phyloP scores from a whole-genome alignment of 2,329 filamentous ascomycete genomes.

The Venturia aucupariae region DNA sequence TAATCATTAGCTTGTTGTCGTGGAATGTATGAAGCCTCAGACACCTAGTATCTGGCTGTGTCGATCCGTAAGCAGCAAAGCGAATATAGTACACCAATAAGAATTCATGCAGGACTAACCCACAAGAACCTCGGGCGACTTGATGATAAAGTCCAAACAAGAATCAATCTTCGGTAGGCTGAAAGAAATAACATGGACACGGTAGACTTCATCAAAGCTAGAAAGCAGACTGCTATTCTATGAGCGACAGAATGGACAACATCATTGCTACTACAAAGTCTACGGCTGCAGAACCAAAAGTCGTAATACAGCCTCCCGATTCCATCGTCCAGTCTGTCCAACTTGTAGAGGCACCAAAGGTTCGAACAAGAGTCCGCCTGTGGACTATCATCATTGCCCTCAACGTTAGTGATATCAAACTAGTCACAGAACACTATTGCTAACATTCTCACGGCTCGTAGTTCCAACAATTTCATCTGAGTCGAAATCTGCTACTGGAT shows the following conservation, averaged over 20 bases:
- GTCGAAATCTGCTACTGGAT: slow-evolving; percentile 41
- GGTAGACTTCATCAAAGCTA: too few relatives aligned
- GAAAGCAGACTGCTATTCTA: too few relatives aligned
- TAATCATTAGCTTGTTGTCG: too few relatives aligned
- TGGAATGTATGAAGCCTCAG: too few relatives aligned
- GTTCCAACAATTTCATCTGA: slow-evolving; percentile 49
- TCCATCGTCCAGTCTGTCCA: background rate
- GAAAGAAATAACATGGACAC: too few relatives aligned
- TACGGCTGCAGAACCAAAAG: background rate
- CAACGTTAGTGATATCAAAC: background rate
- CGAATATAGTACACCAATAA: too few relatives aligned
- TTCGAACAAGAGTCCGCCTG: background rate
- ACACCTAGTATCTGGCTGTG: too few relatives aligned
- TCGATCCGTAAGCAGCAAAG: too few relatives aligned
- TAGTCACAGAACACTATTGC: background rate
- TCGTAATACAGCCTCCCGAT: background rate
- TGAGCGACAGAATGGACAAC: background rate
- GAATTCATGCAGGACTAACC: too few relatives aligned
- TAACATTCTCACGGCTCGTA: slow-evolving; percentile 25
- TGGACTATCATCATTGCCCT: background rate
- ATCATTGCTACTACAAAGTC: background rate
- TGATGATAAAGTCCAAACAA: too few relatives aligned
- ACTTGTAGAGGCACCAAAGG: background rate
- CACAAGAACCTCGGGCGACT: too few relatives aligned
- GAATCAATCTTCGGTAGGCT: too few relatives aligned